Evolutionary conservation across 1,139 yeast species (phyloP).

Genomic region (Taphrina sp.): DNA sequence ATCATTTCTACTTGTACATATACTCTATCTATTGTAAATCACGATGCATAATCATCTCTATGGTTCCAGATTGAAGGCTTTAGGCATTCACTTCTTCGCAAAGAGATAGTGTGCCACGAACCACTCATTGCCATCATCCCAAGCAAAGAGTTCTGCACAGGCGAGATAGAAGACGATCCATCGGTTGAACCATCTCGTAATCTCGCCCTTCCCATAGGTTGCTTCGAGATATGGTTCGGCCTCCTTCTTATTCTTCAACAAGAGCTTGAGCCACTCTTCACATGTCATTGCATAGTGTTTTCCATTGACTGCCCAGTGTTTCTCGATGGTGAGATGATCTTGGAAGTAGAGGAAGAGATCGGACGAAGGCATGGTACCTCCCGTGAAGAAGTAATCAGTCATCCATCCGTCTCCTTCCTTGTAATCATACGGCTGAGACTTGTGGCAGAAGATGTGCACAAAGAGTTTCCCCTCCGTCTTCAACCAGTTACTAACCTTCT

Average conservation of each 20-base stretch:
- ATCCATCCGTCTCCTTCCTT: conserved; percentile 33
- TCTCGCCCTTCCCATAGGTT: conserved; percentile 30
- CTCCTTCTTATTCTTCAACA: conserved; percentile 24
- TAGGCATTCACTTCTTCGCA: conserved; percentile 30
- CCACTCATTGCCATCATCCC: conserved; percentile 33
- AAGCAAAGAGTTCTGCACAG: conserved; percentile 32
- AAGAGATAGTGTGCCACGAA: conserved; percentile 31
- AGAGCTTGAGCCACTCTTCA: conserved; percentile 31
- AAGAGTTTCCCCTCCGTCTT: conserved; percentile 31
- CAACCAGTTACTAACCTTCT: conserved; percentile 29
- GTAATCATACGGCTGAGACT: conserved; percentile 31
- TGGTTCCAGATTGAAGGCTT: no score
- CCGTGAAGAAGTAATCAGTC: conserved; percentile 33
- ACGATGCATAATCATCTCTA: no score
- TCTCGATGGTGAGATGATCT: conserved; percentile 29
- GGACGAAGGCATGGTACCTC: conserved; percentile 33
- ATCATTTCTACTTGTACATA: no score
- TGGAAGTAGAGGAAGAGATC: conserved; percentile 32
- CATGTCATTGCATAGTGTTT: conserved; percentile 32
- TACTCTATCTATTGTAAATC: no score
- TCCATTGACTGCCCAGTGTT: conserved; percentile 32
- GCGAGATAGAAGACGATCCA: conserved; percentile 34
- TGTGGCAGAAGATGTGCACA: conserved; percentile 32
- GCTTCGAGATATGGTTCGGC: conserved; percentile 26
- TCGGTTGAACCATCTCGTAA: conserved; percentile 29